These are phyloP conservation scores for Ogataea hybrid DNA, from an alignment of 1,139 yeast genomes.

Conservation along the genomic window DNA sequence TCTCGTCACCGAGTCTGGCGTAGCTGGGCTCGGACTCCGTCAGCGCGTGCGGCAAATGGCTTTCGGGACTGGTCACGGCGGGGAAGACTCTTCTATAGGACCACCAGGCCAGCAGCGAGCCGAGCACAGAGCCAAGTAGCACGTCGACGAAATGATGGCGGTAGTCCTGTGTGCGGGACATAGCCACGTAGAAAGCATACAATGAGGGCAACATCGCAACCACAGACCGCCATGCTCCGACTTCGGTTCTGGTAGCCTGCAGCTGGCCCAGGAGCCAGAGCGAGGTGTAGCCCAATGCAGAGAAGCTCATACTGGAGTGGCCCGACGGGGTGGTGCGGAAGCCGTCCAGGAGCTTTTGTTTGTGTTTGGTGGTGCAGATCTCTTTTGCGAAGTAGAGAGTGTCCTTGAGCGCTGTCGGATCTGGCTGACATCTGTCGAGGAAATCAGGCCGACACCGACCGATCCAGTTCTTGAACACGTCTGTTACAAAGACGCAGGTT, in stretches of 20 bases:
- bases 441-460: too few species aligned
- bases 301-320: constrained; percentile 68
- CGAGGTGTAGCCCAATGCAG: constrained; percentile 60
- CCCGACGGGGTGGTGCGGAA: constrained; percentile 82
- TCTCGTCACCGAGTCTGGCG: too few species aligned
- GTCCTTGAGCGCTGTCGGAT: too few species aligned
- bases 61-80: constrained; percentile 16
- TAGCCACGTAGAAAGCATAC: constrained; percentile 51
- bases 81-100: constrained; percentile 47
- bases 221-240: constrained; percentile 38
- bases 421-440: too few species aligned
- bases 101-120: constrained; percentile 46
- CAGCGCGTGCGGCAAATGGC: constrained; percentile 30
- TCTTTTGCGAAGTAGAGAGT: too few species aligned
- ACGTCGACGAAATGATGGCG: constrained; percentile 76
- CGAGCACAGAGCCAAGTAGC: constrained; percentile 53
- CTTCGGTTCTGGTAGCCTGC: constrained; percentile 35
- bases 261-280: constrained; percentile 65
- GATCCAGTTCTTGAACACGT: too few species aligned
- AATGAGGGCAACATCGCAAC: constrained; percentile 36
- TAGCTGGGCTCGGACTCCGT: constrained; percentile 3
- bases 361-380: too few species aligned
- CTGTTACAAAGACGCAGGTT: too few species aligned
- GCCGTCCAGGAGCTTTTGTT: constrained; percentile 52
- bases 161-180: constrained; percentile 69